Conservation (phyloP, 768 basidiomycete species). For the Lactarius quietus region DNA sequence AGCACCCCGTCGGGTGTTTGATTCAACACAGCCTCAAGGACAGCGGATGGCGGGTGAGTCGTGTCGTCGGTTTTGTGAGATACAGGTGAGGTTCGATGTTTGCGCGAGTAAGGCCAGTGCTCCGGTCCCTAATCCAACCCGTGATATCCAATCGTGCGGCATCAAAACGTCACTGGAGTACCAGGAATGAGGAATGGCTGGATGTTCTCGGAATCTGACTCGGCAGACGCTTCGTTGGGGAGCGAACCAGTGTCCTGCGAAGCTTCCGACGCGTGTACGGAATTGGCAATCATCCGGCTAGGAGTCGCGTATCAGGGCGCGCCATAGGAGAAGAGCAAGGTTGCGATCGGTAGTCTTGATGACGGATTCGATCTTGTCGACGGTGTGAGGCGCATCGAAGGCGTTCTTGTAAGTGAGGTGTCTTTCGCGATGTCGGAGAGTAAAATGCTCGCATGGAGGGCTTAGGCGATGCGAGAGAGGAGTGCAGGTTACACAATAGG, state of each 20-base stretch:
- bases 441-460: slow-evolving; percentile 79
- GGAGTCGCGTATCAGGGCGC: too few species aligned
- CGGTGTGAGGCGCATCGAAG: slow-evolving; percentile 96
- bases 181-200: slow-evolving; percentile 13
- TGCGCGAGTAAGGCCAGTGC: too few species aligned
- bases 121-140: too few species aligned
- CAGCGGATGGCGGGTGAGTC: too few species aligned
- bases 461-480: slow-evolving; percentile 29
- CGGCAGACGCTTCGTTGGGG: slow-evolving; percentile 33
- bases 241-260: slow-evolving; percentile 26
- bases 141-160: too few species aligned
- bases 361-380: slow-evolving; percentile 67
- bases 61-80: too few species aligned
- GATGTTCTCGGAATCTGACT: slow-evolving; percentile 30
- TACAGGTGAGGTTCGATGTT: too few species aligned
- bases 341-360: slow-evolving; percentile 70
- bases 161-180: not conserved
- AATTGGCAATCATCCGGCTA: slow-evolving; percentile 95
- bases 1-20: too few species aligned
- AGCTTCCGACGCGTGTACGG: slow-evolving; percentile 65
- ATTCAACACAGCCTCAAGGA: too few species aligned
- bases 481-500: too few species aligned
- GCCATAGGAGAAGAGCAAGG: slow-evolving; percentile 73
- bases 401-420: slow-evolving; percentile 95
- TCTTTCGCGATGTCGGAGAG: slow-evolving; percentile 86